Evolutionary conservation across 768 basidiomycete genomes (phyloP), one percentile per base, ranked within the genome.

Genomic region (Tremella yokohamensis): DNA sequence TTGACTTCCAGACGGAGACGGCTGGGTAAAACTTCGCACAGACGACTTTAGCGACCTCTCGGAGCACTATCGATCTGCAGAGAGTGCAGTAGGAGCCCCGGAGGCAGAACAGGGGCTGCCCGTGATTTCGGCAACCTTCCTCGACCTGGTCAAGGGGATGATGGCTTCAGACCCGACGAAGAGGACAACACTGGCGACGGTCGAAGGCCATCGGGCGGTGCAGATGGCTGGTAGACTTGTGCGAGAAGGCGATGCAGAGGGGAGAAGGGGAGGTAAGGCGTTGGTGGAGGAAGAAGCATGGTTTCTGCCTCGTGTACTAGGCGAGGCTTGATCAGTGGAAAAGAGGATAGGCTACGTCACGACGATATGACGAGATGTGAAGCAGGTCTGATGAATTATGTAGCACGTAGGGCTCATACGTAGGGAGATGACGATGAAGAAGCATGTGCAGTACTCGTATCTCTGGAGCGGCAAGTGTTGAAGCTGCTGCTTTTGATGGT

Each of bases 11-110:
- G 51, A 81, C 53, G 94, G 94, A 25, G 87, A 90, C 52, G 84
- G 87, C 1, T 99, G 96, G 96, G 90, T 94, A 70, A 85, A 88
- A 69, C 82, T 98, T 40, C 87, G 96, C 49, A 84, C 84, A 61
- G 88, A 96, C 73, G 89, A 98, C 79, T 92, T 96, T 72, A 83
- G 85, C 54, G 90, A 73, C 26, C 38, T 70, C 2, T 29, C 9
- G 18, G 71, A 73, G 45, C 71, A 73, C 55, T 70, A 70, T 54
- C n/a, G 22, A 22, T 8, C 42, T n/a, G 22, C 22, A 6, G 42
- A 45, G 22, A 11, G 29, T 6, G 29, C 29, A 6, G 29, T 11
- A 4, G 29, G 11, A 11, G 11, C 11, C 11, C 6, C 29, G 4
- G 29, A 34, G 29, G 29, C 4, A 34, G n/a, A 39, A 2, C 29